phyloP scores from a whole-genome alignment of 176 grass and related monocot genomes.

The Rhynchospora breviuscula region DNA sequence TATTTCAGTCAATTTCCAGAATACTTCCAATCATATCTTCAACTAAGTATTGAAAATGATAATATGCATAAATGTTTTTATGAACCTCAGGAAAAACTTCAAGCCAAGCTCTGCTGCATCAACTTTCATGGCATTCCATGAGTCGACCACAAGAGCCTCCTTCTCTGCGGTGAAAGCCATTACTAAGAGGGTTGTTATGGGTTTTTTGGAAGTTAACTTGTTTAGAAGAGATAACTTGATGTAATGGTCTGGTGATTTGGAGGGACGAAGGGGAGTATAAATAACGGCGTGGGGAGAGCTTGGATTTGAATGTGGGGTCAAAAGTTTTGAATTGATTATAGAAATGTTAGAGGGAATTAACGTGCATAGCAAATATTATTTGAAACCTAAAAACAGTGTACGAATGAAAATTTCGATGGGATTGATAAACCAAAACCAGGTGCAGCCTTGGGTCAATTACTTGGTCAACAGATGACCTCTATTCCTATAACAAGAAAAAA shows the following conservation, averaged over 20 bases:
- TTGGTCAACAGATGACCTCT: background rate
- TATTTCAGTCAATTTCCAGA: background rate
- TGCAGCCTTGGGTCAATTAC: background rate
- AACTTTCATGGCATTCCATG: slow-evolving; percentile 35
- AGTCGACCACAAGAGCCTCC: slow-evolving; percentile 32
- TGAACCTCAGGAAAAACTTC: slow-evolving; percentile 39
- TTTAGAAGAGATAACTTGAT: background rate
- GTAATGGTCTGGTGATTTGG: slow-evolving; percentile 16
- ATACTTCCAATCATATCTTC: background rate
- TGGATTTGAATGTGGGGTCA: slow-evolving; percentile 10
- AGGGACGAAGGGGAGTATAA: slow-evolving; percentile 10
- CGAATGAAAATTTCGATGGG: background rate
- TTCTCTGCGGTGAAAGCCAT: slow-evolving; percentile 30
- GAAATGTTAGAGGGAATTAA: slow-evolving; percentile 3
- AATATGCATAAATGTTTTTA: background rate
- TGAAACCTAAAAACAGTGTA: slow-evolving; percentile 17
- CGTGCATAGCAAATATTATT: slow-evolving; percentile 20
- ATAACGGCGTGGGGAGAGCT: background rate
- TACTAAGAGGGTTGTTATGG: background rate
- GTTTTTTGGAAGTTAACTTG: background rate
- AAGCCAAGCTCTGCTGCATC: slow-evolving; percentile 26
- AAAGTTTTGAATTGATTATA: background rate
- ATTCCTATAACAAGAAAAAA: background rate
- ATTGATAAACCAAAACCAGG: slow-evolving; percentile 18
- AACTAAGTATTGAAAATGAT: background rate